Evolutionary conservation across 139 green algal species (phyloP), one percentile per base, ranked within the genome.

Genomic region (Ostreobium quekettii): DNA sequence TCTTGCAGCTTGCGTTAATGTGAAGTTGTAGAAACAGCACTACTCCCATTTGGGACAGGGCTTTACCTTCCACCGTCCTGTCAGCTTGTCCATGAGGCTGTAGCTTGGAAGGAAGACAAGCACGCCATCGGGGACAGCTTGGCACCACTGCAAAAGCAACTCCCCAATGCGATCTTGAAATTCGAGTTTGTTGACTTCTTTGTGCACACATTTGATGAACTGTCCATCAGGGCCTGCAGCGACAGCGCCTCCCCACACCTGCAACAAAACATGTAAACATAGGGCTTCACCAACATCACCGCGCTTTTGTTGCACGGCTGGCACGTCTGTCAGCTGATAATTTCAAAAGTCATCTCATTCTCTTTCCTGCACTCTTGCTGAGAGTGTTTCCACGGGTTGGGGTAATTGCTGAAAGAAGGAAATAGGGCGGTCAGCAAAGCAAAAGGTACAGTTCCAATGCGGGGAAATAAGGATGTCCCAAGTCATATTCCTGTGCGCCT

Each of bases 41-140:
- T 61, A 64, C 28, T 35, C 29, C 26, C 56, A 53, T 53, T 53
- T 19, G 15, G 19, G 19, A 26, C 19, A 53, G 42, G 19, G 42
- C 42, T 60, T 2, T 66, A 91, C 85, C 83, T 93, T 82, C 90
- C 90, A 96, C 2, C 89, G 60, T 30, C 47, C 29, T 4, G 47
- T 62, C 3, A 97, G 80, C 30, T 79, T 83, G 57, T 97, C 86
- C 66, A 97, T 65, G 48, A 94, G 71, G 37, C 68, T 65, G 80
- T 97, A 98, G 67, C 74, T 89, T 31, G 93, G 82, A 33, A 97
- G 63, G 79, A 98, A 98, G 29, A 97, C 68, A 57, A 98, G 86
- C 65, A 98, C 71, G 28, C 93, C 93, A 68, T 91, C 88, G 19
- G 93, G 93, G 35, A 97, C 79, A 1, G 74, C 60, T 35, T 61